Evolutionary conservation across 2,329 filamentous ascomycete species (phyloP).

Genomic region (Aspergillus uvarum): DNA sequence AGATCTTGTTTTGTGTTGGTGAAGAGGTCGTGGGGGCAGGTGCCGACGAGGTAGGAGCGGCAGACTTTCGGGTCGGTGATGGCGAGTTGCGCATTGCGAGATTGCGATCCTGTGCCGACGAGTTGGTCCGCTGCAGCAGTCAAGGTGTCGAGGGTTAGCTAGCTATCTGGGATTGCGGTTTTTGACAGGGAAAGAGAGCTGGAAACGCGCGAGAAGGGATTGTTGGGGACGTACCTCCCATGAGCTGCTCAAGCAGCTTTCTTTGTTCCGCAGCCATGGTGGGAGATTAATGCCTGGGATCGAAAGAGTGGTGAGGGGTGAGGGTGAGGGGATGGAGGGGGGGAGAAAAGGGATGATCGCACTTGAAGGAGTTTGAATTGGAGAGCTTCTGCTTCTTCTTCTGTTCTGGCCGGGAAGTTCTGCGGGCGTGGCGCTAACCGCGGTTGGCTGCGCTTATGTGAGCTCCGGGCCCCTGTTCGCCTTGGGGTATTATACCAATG

Average conservation of each 20-base stretch:
- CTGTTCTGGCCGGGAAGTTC: conserved; percentile 11
- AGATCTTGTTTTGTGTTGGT: conserved; percentile 99
- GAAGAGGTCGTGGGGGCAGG: conserved; percentile 97
- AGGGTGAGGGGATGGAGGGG: neutral
- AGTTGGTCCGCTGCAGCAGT: conserved; percentile 56
- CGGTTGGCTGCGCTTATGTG: conserved; percentile 23
- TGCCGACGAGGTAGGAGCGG: conserved; percentile 88
- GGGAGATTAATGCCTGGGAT: conserved; percentile 1
- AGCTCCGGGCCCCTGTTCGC: conserved; percentile 6
- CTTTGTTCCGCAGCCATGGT: conserved; percentile 94
- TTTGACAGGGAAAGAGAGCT: neutral
- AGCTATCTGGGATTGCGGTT: neutral
- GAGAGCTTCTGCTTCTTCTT: neutral
- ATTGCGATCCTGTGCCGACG: conserved; percentile 73
- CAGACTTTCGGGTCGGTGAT: conserved; percentile 93
- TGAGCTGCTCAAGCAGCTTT: conserved; percentile 94
- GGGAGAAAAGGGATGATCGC: neutral
- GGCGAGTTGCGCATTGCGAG: conserved; percentile 76
- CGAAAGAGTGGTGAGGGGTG: neutral
- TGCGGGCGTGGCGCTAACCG: conserved; percentile 29
- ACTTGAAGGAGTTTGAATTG: conserved; percentile 6
- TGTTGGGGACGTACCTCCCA: conserved; percentile 50
- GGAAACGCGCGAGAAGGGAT: conserved; percentile 1
- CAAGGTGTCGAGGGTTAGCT: conserved; percentile 28
- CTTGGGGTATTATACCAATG: too few relatives aligned